Evolutionary conservation across 2,329 filamentous ascomycete genomes (phyloP).

Genomic region (Phyllosticta citrichinensis): DNA sequence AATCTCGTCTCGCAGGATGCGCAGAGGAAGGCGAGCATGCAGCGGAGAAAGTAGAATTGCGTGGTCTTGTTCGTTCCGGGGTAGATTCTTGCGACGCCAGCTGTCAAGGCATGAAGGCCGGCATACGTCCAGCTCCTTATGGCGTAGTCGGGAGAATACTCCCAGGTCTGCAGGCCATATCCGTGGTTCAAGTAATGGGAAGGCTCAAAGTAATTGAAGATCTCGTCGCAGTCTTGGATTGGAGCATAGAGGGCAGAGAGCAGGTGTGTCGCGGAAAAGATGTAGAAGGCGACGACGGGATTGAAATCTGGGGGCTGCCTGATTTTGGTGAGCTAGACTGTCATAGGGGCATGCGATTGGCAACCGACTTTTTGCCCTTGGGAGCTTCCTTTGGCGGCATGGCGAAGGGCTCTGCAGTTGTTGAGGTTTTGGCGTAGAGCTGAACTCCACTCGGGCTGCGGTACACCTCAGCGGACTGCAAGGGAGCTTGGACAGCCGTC

Average conservation of each 20-base stretch:
- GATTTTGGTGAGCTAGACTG: constrained; percentile 36
- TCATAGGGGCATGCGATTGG: neutral
- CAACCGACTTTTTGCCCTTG: constrained; percentile 7
- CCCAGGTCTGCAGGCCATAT: constrained; percentile 94
- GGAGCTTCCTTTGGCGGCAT: constrained; percentile 3
- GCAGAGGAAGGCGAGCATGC: constrained; percentile 63
- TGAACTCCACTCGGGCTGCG: neutral
- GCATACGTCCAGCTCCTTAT: constrained; percentile 95
- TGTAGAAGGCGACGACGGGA: constrained; percentile 67
- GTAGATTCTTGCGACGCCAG: constrained; percentile 53
- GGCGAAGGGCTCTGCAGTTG: neutral
- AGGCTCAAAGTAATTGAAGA: constrained; percentile 99
- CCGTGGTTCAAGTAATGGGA: constrained; percentile 88
- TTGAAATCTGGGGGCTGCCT: constrained; percentile 38
- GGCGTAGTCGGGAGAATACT: constrained; percentile 90
- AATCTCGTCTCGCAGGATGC: constrained; percentile 74
- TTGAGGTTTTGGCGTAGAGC: neutral
- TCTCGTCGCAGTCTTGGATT: constrained; percentile 96
- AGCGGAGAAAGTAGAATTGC: constrained; percentile 84
- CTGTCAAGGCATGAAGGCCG: constrained; percentile 63
- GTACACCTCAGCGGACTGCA: neutral
- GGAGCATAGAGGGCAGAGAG: constrained; percentile 74
- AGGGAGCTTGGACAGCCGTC: neutral
- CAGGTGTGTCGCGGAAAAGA: constrained; percentile 64
- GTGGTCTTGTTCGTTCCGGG: constrained; percentile 35